These are phyloP conservation scores for Cystobasidium ongulense DNA, from an alignment of 768 basidiomycete genomes.

Conservation along the genomic window DNA sequence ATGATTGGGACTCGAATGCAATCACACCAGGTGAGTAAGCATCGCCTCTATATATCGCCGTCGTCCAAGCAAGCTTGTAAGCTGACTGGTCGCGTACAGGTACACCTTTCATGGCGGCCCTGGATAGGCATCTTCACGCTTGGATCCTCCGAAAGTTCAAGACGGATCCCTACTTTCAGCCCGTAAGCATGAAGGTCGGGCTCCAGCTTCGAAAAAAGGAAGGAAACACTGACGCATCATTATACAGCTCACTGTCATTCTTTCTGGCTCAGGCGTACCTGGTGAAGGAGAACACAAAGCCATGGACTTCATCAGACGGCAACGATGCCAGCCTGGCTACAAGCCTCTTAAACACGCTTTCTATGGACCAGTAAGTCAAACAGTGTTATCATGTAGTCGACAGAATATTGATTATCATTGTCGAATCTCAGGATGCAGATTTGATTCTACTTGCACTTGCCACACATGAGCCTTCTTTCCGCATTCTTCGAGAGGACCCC, in stretches of 20 bases:
- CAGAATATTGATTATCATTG: neutral
- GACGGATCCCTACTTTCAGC: neutral
- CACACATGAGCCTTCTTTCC: slow-evolving; percentile 22
- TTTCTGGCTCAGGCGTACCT: slow-evolving; percentile 23
- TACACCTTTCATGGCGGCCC: slow-evolving; percentile 24
- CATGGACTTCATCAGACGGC: slow-evolving; percentile 26
- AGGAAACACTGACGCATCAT: neutral
- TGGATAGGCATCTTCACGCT: slow-evolving; percentile 10
- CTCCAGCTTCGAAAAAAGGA: neutral
- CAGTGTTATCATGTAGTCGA: neutral
- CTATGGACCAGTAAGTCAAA: slow-evolving; percentile 18
- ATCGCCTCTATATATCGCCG: neutral
- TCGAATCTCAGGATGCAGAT: slow-evolving; percentile 12
- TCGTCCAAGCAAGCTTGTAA: neutral
- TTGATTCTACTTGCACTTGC: slow-evolving; percentile 27
- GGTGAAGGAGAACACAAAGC: slow-evolving; percentile 30
- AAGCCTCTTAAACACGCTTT: slow-evolving; percentile 11
- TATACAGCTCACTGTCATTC: slow-evolving; percentile 4
- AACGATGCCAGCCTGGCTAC: slow-evolving; percentile 13
- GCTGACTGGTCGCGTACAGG: neutral
- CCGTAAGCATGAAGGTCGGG: neutral
- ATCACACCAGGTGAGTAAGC: slow-evolving; percentile 18
- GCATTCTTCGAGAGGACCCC: slow-evolving; percentile 23
- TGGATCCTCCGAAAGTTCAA: slow-evolving; percentile 29
- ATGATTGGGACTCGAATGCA: slow-evolving; percentile 18